Conservation (phyloP, 345 rosid genomes). For the Lumnitzera littorea region DNA sequence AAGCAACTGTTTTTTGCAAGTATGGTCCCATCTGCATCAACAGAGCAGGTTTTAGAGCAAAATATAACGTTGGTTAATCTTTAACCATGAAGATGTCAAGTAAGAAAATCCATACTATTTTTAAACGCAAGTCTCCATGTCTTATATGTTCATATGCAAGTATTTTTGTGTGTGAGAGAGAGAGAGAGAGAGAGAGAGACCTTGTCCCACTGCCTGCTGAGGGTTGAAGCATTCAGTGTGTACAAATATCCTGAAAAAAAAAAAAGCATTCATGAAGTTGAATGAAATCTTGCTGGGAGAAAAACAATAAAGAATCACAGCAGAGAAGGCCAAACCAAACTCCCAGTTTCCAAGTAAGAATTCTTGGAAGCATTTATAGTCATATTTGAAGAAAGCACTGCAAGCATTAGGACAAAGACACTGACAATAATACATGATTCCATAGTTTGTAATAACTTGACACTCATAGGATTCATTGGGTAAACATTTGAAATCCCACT, state of each 20-base stretch:
- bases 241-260: constrained; percentile 64
- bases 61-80: constrained; percentile 6
- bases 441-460: too few relatives aligned
- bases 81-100: not conserved
- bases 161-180: constrained; percentile 6
- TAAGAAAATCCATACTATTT: not conserved
- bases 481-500: not conserved
- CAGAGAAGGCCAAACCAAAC: not conserved
- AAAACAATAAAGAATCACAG: not conserved
- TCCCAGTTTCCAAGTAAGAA: too few relatives aligned
- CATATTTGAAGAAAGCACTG: too few relatives aligned
- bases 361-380: too few relatives aligned
- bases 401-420: too few relatives aligned
- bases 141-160: not conserved
- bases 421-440: too few relatives aligned
- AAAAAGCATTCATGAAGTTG: not conserved
- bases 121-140: too few relatives aligned
- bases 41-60: not conserved
- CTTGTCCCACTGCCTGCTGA: constrained; percentile 75
- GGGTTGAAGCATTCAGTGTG: constrained; percentile 87
- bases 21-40: constrained; percentile 76
- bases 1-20: constrained; percentile 52
- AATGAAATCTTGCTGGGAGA: not conserved
- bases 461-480: too few relatives aligned
- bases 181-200: constrained; percentile 18